Conservation (phyloP, 768 basidiomycete genomes). For the Boletales sp. region DNA sequence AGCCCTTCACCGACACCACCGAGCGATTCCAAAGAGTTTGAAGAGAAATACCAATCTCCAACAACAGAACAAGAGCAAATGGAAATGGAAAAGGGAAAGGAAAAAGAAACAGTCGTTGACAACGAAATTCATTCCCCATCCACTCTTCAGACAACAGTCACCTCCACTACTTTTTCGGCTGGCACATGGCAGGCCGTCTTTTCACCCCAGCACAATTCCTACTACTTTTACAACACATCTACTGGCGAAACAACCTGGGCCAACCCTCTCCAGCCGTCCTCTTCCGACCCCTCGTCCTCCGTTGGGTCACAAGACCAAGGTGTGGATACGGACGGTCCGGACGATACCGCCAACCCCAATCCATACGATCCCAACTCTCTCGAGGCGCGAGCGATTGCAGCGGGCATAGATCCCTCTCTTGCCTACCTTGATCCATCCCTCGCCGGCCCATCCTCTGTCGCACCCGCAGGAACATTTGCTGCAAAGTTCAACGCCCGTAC, state of each 20-base stretch:
- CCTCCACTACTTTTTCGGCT: constrained; percentile 18
- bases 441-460: constrained; percentile 28
- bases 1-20: too few species aligned
- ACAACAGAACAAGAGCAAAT: background rate
- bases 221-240: constrained; percentile 78
- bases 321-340: constrained; percentile 23
- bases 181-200: constrained; percentile 78
- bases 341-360: constrained; percentile 8
- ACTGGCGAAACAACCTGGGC: constrained; percentile 83
- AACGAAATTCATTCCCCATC: background rate
- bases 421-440: constrained; percentile 79
- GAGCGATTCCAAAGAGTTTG: background rate
- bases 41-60: background rate
- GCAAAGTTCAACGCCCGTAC: constrained; percentile 84
- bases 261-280: constrained; percentile 58
- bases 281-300: constrained; percentile 24
- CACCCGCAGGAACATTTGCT: constrained; percentile 44
- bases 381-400: constrained; percentile 68
- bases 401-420: constrained; percentile 80
- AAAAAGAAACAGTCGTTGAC: background rate
- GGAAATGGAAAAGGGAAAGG: background rate
- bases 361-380: constrained; percentile 41
- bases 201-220: constrained; percentile 72
- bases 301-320: constrained; percentile 14
- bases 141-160: background rate